phyloP scores from a whole-genome alignment of 1,139 yeast genomes.

The Saccharomycopsis hybrid region DNA sequence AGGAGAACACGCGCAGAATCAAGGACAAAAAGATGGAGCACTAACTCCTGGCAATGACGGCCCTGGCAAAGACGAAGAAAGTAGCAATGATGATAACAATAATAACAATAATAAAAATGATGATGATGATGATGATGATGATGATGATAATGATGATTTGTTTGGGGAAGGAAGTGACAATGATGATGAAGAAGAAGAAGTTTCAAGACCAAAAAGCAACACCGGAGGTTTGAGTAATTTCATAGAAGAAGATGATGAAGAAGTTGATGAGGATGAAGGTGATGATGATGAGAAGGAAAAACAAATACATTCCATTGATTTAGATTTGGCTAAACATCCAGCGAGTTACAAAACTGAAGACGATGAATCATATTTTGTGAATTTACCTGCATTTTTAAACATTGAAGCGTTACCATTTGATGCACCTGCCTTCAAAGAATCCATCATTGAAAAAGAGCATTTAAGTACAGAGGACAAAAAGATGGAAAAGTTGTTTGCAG shows the following conservation, averaged over 20 bases:
- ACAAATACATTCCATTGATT: slow-evolving; percentile 45
- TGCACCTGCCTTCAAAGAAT: slow-evolving; percentile 52
- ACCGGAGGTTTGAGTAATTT: neutral
- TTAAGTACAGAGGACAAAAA: slow-evolving; percentile 16
- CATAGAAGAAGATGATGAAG: slow-evolving; percentile 30
- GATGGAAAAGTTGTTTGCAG: slow-evolving; percentile 20
- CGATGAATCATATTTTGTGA: slow-evolving; percentile 49
- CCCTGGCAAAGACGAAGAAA: slow-evolving; percentile 2
- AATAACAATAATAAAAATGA: neutral
- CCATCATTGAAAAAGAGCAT: slow-evolving; percentile 21
- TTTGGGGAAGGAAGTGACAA: slow-evolving; percentile 22
- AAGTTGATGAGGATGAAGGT: slow-evolving; percentile 32
- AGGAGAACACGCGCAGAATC: neutral
- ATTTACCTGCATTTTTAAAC: slow-evolving; percentile 74
- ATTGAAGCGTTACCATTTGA: slow-evolving; percentile 88
- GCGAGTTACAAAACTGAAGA: slow-evolving; percentile 36
- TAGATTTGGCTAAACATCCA: slow-evolving; percentile 73
- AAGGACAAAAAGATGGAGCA: too few relatives aligned
- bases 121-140: neutral
- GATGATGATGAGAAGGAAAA: slow-evolving; percentile 34
- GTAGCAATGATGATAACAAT: slow-evolving; percentile 36
- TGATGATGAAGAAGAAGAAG: slow-evolving; percentile 17
- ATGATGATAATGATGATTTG: slow-evolving; percentile 18
- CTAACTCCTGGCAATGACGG: too few relatives aligned
- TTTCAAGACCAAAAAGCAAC: neutral